Evolutionary conservation across 129 eudicot species (phyloP), one percentile per base, ranked within the genome.

Genomic region (Escallonia herrerae): DNA sequence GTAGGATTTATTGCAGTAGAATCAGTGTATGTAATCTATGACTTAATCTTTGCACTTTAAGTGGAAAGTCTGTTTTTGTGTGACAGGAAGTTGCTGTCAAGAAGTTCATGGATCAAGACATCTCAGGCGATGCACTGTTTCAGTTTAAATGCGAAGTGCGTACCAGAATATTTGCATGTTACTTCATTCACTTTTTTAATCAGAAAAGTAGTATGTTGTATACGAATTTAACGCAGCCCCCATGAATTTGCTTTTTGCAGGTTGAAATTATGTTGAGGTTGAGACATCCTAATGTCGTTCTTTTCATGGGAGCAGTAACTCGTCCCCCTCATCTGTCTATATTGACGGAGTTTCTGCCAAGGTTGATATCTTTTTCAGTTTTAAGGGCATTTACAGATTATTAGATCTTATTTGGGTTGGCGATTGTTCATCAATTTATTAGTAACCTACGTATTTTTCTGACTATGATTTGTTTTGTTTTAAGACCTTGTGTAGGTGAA

Each of bases 251-350:
- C 51, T 66, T 79, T 72, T 43, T 89, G 71, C 83, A 93, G 99
- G 76, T 87, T 59, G 99, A 94, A 73, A 86, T 94, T 60, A 94
- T 94, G 99, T 76, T 86, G 74, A 86, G 99, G 72, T 62, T 94
- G 83, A 94, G 97, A 70, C 99, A 94, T 82, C 99, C 99, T 51
- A 94, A 89, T 82, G 95, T 94, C 61, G 99, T 94, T 70, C 97
- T 94, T 73, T 86, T 94, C 87, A 94, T 89, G 97, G 99, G 99
- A 77, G 99, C 99, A 49, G 99, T 94, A 50, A 84, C 95, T 41
- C 86, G 83, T 37, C 97, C 99, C 58, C 99, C 99, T 49, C 80
- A 94, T 71, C 88, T 94, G 70, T 89, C 99, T 56, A 94, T 94
- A 74, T 71, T 94, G 72, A 94, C 99, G 7, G 99, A 94, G 81